Percentiles rank a stretch among this genome's conserved stretches.
Evolutionary conservation across 768 basidiomycete species (phyloP).

Genomic region (Termitomyces sp.): DNA sequence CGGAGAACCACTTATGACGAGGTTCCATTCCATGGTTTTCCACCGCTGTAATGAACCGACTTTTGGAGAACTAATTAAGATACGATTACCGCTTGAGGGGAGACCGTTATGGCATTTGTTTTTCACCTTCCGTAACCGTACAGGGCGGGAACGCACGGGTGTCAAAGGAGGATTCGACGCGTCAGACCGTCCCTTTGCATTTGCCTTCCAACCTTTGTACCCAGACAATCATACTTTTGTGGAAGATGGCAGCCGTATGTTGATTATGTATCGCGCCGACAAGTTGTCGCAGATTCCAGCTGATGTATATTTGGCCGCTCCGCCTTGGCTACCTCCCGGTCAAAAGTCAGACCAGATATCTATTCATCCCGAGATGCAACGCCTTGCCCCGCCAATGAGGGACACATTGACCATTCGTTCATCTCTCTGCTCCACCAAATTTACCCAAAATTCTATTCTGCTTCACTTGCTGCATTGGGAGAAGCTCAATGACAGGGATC

Average conservation of each 20-base stretch:
- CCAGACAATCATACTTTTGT: conserved; percentile 72
- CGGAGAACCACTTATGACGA: conserved; percentile 74
- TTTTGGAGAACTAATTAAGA: conserved; percentile 89
- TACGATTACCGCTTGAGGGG: conserved; percentile 63
- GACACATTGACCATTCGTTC: conserved; percentile 82
- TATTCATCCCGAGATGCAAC: conserved; percentile 55
- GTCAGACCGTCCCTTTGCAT: conserved; percentile 80
- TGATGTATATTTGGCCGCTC: conserved; percentile 66
- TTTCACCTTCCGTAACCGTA: conserved; percentile 85
- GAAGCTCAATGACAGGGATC: conserved; percentile 52
- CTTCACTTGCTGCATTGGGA: conserved; percentile 82
- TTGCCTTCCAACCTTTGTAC: conserved; percentile 87
- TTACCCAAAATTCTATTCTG: conserved; percentile 86
- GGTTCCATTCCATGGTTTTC: conserved; percentile 90
- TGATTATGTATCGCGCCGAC: conserved; percentile 83
- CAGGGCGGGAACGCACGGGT: conserved; percentile 39
- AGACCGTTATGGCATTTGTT: conserved; percentile 85
- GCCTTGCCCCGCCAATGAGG: conserved; percentile 59
- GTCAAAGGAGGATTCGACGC: conserved; percentile 31
- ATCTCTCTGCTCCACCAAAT: conserved; percentile 87
- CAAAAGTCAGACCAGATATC: conserved; percentile 55
- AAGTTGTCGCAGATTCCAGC: conserved; percentile 55
- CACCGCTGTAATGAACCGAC: conserved; percentile 84
- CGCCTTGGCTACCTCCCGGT: conserved; percentile 51
- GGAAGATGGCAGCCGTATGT: conserved; percentile 82